Base-by-base conservation (phyloP, 805 yeast genomes). In the Millerozyma miso region DNA sequence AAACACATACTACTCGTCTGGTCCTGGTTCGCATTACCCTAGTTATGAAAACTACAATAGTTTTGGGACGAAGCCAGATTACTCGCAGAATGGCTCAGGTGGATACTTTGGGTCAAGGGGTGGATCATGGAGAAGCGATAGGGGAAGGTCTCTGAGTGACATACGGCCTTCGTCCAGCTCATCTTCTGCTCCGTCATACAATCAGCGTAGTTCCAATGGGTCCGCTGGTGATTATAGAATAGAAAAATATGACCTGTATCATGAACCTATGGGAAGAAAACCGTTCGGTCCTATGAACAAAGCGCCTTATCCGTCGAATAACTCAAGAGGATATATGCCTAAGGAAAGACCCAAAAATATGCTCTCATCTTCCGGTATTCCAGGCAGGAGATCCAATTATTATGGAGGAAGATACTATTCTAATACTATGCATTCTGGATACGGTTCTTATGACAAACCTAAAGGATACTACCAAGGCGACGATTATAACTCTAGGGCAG, bases 11-110 rank as follows among this genome's bases (percentile, higher is more conserved):
- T 46, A 42, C 26, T 33, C 38, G n/a, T 20, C 39, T n/a, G 34
- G 33, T 13, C 46, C 51, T 31, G 46, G 48, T 36, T 48, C 53
- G 6, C 56, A 60, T 45, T 59, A 59, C 44, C 52, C 60, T 5
- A 54, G 57, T 42, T 58, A 59, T 41, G 60, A 59, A 17, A 46
- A 45, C 38, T 54, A 55, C 40, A 47, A 43, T 14, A 45, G 46
- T 23, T 53, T 49, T 33, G 13, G 20, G n/a, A 38, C 32, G 8
- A 43, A 43, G 13, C 33, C 41, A 13, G 44, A 41, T 23, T 44
- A 44, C 31, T 42, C 29, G 8, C 19, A 40, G 14, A 29, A 20
- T 8, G 32, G 23, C 26, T 32, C 39, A 4, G 16, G 43, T 39
- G 49, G 39, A 23, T 46, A 33, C 41, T 45, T 44, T 31, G 39